Percentiles rank a stretch among this genome's conserved stretches.
phyloP scores from a whole-genome alignment of 176 grass and related monocot genomes.

The Bromus sterilis region DNA sequence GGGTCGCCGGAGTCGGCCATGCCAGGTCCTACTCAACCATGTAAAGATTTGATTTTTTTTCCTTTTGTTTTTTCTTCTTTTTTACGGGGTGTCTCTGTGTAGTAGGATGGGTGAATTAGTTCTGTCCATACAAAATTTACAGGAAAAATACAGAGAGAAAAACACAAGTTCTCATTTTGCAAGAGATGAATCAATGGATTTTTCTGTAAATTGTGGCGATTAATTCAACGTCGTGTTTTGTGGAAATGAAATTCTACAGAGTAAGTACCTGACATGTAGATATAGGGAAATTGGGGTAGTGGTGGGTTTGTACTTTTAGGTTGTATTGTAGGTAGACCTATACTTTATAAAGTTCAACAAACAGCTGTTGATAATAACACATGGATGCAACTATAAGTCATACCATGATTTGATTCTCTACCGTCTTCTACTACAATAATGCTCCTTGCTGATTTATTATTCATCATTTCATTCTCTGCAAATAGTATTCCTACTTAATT shows the following conservation, averaged over 20 bases:
- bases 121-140: slow-evolving; percentile 35
- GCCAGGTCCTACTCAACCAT: slow-evolving; percentile 26
- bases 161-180: neutral
- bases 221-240: slow-evolving; percentile 2
- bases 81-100: slow-evolving; percentile 2
- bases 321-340: slow-evolving; percentile 19
- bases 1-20: neutral
- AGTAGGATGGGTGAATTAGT: slow-evolving; percentile 20
- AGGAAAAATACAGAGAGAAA: neutral
- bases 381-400: neutral
- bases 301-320: neutral
- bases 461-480: neutral
- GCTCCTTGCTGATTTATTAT: neutral
- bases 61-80: neutral
- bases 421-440: neutral
- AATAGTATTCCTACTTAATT: neutral
- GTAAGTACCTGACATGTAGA: slow-evolving; percentile 6
- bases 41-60: neutral
- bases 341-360: slow-evolving; percentile 20
- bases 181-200: neutral
- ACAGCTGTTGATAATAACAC: neutral
- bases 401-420: slow-evolving; percentile 19
- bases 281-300: neutral
- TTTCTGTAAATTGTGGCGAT: slow-evolving; percentile 9
- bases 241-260: slow-evolving; percentile 6